phyloP scores from a whole-genome alignment of 805 yeast species.

The Wickerhamomyces subpelliculosus region DNA sequence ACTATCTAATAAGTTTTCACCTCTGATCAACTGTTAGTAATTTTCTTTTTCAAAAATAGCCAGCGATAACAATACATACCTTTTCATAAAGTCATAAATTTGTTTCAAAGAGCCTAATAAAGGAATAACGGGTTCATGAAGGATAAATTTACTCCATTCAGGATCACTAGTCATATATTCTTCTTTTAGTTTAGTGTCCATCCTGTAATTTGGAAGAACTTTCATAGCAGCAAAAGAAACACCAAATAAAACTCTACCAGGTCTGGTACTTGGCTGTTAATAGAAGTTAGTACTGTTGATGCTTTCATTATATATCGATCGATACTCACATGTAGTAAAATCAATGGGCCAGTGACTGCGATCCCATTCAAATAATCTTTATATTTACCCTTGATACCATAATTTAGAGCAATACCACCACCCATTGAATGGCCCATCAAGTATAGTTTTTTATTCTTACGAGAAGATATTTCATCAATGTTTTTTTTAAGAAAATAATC shows the following conservation, averaged over 20 bases:
- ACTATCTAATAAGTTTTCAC: slow-evolving; percentile 40
- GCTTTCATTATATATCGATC: background rate
- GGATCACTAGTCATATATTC: slow-evolving; percentile 48
- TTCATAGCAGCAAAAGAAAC: slow-evolving; percentile 35
- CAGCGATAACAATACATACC: slow-evolving; percentile 10
- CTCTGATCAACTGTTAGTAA: slow-evolving; percentile 31
- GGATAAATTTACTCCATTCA: slow-evolving; percentile 39
- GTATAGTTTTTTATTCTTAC: slow-evolving; percentile 31
- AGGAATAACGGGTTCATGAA: slow-evolving; percentile 38
- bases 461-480: slow-evolving; percentile 26
- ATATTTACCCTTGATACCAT: slow-evolving; percentile 49
- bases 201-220: slow-evolving; percentile 39
- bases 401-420: slow-evolving; percentile 63
- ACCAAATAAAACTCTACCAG: slow-evolving; percentile 36
- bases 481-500: slow-evolving; percentile 46
- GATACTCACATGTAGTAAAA: slow-evolving; percentile 34
- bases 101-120: slow-evolving; percentile 46
- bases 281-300: background rate
- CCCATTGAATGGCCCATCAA: slow-evolving; percentile 79
- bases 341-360: slow-evolving; percentile 52
- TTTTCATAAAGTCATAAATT: slow-evolving; percentile 48
- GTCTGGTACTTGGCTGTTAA: slow-evolving; percentile 43
- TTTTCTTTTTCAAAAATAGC: background rate
- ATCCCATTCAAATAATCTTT: slow-evolving; percentile 39
- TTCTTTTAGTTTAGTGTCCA: slow-evolving; percentile 49